phyloP scores from a whole-genome alignment of 2,329 filamentous ascomycete genomes.

The Colletotrichum zoysiae region DNA sequence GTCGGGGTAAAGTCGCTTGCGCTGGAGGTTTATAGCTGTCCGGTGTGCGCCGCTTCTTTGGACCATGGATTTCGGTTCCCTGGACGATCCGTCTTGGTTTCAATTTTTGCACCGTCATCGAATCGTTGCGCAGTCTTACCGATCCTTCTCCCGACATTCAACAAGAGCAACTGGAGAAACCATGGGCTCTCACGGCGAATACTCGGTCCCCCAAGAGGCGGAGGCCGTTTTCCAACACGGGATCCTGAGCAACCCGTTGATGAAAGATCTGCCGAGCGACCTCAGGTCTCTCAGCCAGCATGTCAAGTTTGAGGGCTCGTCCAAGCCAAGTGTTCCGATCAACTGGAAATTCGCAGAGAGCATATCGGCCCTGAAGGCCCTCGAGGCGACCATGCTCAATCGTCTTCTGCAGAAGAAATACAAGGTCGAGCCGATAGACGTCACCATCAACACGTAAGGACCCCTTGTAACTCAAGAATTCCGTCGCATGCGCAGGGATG shows the following conservation, averaged over 20 bases:
- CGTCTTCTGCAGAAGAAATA: constrained; percentile 61
- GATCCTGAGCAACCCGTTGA: constrained; percentile 30
- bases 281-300: constrained; percentile 28
- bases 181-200: constrained; percentile 34
- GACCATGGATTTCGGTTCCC: neutral
- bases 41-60: neutral
- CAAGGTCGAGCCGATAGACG: constrained; percentile 51
- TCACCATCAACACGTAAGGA: constrained; percentile 60
- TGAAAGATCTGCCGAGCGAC: constrained; percentile 26
- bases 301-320: constrained; percentile 58
- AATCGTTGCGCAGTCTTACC: no score
- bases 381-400: constrained; percentile 61
- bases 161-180: neutral
- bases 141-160: neutral
- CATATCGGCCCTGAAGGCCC: constrained; percentile 61
- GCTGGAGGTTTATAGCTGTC: neutral
- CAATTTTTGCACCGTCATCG: neutral
- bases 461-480: no score
- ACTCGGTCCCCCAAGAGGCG: constrained; percentile 34
- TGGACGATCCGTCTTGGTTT: neutral
- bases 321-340: constrained; percentile 62
- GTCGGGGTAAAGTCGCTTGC: neutral
- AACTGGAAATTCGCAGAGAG: constrained; percentile 70
- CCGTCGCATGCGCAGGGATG: neutral
- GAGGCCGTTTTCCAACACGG: constrained; percentile 30